These are phyloP conservation scores for Paracorniculantispora psalliotae DNA, from an alignment of 2,329 filamentous ascomycete species.

Conservation along the genomic window DNA sequence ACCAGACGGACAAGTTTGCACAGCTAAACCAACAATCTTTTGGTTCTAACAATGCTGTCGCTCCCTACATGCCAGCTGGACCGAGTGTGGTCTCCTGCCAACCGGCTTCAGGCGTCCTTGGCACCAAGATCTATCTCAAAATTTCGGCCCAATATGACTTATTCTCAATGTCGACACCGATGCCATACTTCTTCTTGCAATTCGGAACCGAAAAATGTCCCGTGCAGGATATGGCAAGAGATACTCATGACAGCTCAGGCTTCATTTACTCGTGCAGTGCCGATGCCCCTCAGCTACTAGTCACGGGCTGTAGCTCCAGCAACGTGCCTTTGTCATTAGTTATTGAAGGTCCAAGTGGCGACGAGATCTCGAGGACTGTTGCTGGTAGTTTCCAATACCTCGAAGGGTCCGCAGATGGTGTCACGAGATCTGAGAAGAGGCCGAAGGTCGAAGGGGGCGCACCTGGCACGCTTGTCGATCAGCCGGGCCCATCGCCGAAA, in stretches of 20 bases:
- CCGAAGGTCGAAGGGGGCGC: slow-evolving; percentile 33
- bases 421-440: slow-evolving; percentile 34
- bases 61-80: slow-evolving; percentile 59
- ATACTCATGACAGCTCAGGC: slow-evolving; percentile 51
- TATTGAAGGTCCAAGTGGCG: slow-evolving; percentile 47
- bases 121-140: slow-evolving; percentile 68
- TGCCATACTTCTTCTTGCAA: slow-evolving; percentile 58
- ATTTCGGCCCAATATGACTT: slow-evolving; percentile 73
- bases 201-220: slow-evolving; percentile 73
- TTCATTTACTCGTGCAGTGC: slow-evolving; percentile 69
- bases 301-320: slow-evolving; percentile 44
- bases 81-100: slow-evolving; percentile 64
- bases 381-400: slow-evolving; percentile 46
- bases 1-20: slow-evolving; percentile 42
- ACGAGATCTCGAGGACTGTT: slow-evolving; percentile 47
- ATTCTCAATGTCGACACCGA: slow-evolving; percentile 48
- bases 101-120: slow-evolving; percentile 62
- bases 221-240: slow-evolving; percentile 56
- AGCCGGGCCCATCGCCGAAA: slow-evolving; percentile 39
- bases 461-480: slow-evolving; percentile 33
- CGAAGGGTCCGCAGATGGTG: slow-evolving; percentile 44
- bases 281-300: slow-evolving; percentile 59
- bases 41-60: slow-evolving; percentile 57
- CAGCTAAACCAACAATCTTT: slow-evolving; percentile 54
- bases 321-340: slow-evolving; percentile 52